Base-by-base conservation (phyloP, 768 basidiomycete species). In the Auricularia sp. region DNA sequence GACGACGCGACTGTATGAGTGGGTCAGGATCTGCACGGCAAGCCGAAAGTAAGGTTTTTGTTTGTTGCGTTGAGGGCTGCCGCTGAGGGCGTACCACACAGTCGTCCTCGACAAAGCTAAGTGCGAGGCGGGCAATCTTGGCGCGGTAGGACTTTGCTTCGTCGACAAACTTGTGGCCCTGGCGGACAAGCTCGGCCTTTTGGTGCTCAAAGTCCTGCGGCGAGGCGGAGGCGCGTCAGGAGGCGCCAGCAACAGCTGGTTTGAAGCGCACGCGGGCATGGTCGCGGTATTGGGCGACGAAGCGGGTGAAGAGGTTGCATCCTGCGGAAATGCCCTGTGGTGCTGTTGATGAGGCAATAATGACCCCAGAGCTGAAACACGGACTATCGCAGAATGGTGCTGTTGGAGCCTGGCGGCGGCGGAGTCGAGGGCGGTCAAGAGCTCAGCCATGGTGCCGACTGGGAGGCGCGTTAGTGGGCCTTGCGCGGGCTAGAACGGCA, bases 1-100 rank as follows among this genome's bases (percentile, higher is more conserved):
- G 64, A 99, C 96, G 56, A 98, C 94, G 71, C 97, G 83, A 33
- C 94, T 98, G 78, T 95, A 95, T 39, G 93, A 94, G 76, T 99
- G 97, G 2, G 94, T 98, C 65, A 99, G 83, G 72, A 99, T 94
- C 92, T 98, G 73, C 66, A 8, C 42, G 13, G 18, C 10, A 3
- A 54, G 35, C 5, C n/a, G 54, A 29, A 29, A 29, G 29, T 29
- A 29, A 29, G 29, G n/a, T n/a, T 34, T 34, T 8, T 24, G 45
- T 24, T 45, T 21, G 44, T 24, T 29, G 29, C 29, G 39, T n/a
- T 33, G 56, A 29, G 3, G 24, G 33, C 21, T 18, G 47, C 3
- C 47, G 6, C 16, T 51, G 68, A 59, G 71, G 54, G 74, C 82
- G 71, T 73, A 89, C 92, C 72, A 93, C 90, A 7, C 91, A 93